These are phyloP conservation scores for Lepidopterella palustris DNA, from an alignment of 495 filamentous ascomycete species.

Conservation along the genomic window DNA sequence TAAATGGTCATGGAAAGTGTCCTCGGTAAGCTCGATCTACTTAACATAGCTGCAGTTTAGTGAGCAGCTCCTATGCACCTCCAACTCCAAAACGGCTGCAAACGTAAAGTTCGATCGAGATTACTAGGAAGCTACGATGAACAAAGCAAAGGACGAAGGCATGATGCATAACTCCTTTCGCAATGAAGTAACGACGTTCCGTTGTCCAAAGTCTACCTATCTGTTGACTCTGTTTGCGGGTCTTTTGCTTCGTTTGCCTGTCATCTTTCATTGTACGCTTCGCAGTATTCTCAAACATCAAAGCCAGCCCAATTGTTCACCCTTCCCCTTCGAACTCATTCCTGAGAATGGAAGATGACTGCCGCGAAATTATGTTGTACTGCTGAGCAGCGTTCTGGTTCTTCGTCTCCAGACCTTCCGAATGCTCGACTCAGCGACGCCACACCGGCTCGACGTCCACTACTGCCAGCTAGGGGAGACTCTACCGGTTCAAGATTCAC, in stretches of 20 bases:
- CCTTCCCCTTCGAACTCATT: not conserved
- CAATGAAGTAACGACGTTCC: not conserved
- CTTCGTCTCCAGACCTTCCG: slow-evolving; percentile 20
- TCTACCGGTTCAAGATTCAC: slow-evolving; percentile 20
- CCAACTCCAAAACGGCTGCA: too few relatives aligned
- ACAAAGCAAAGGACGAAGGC: too few relatives aligned
- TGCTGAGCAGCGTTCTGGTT: not conserved
- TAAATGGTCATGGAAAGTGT: too few relatives aligned
- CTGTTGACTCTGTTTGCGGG: not conserved
- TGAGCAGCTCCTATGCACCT: too few relatives aligned
- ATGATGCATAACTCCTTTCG: too few relatives aligned
- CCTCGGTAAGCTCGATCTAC: too few relatives aligned
- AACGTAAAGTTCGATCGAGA: too few relatives aligned
- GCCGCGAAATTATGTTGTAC: not conserved
- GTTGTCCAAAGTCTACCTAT: not conserved
- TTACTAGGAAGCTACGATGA: not conserved
- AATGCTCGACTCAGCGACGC: slow-evolving; percentile 19
- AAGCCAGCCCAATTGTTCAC: not conserved
- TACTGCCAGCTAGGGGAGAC: slow-evolving; percentile 4
- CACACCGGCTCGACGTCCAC: slow-evolving; percentile 17
- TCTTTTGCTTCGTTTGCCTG: not conserved
- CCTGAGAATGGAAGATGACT: slow-evolving; percentile 1
- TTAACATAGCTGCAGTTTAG: too few relatives aligned
- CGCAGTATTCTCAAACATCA: not conserved
- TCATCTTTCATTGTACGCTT: not conserved